Evolutionary conservation across 2,329 filamentous ascomycete species (phyloP), one percentile per base, ranked within the genome.

Genomic region (Claviceps capensis): DNA sequence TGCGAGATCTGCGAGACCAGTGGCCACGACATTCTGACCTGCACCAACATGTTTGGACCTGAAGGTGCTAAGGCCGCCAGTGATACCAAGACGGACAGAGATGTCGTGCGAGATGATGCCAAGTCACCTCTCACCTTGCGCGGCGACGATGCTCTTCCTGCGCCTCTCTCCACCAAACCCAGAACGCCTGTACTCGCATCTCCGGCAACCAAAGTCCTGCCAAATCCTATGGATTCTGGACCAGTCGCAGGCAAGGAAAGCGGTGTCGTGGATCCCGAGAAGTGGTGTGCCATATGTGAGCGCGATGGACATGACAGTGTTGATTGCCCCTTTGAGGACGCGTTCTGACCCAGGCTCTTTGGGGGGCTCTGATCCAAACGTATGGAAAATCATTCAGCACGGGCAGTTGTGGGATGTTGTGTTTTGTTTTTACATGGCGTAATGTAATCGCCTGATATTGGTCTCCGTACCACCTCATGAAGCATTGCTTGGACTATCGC

Each of bases 281-380:
- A 95, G 70, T 98, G 93, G 93, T 98, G 93, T 68, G 93, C 93
- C 16, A 75, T 97, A 45, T 98, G 93, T 65, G 93, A 98, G 73
- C 82, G 88, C 56, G 93, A 98, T 62, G 93, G 93, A 14, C 93
- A 98, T 65, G 87, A 96, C 68, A 96, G 91, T 63, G 90, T 95
- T 55, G 88, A 94, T 67, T 95, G 90, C 68, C 89, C 90, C 13
- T 86, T 95, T 67, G 90, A 95, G 69, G 88, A 94, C 67, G 82
- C 81, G 34, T 86, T 83, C 57, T 83, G 34, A 53, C 22, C 19
- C 30, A 9, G 9, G 17, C 11, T 13, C 5, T 22, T 43, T 13
- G 9, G n/a, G 14, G 23, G 9, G 26, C 19, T 16, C 26, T 41
- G 37, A 9, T 49, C 3, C 42, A n/a, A 36, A 34, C n/a, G 9